Conservation (phyloP, 352 stramenopile species). For the Globisporangium mamillatum region DNA sequence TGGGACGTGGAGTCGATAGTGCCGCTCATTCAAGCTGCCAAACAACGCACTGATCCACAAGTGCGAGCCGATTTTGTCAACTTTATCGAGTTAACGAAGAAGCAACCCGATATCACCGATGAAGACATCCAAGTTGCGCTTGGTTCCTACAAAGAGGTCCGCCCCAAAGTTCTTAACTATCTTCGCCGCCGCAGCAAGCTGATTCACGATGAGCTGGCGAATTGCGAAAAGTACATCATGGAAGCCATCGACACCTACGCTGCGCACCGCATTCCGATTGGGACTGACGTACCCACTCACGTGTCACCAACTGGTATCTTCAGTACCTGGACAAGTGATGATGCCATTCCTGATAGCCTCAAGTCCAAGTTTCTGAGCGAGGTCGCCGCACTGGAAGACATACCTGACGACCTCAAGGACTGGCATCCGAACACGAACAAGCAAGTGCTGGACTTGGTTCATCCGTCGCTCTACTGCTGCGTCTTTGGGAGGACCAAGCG, state of each 20-base stretch:
- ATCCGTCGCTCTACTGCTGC: conserved; percentile 59
- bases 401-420: conserved; percentile 39
- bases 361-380: conserved; percentile 27
- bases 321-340: conserved; percentile 31
- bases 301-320: neutral
- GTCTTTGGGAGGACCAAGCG: conserved; percentile 33
- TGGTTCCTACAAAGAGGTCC: neutral
- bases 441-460: conserved; percentile 52
- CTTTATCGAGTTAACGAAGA: neutral
- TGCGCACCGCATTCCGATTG: no score
- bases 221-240: neutral
- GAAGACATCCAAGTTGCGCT: neutral
- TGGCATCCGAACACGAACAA: conserved; percentile 52
- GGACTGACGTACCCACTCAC: neutral
- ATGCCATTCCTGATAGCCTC: conserved; percentile 21
- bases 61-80: neutral
- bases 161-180: neutral
- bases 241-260: neutral
- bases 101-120: neutral
- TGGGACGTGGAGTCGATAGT: neutral
- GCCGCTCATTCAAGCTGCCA: neutral
- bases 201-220: neutral
- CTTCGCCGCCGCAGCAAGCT: neutral
- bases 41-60: neutral
- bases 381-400: conserved; percentile 30